A percentile compares a stretch with the other conserved stretches of the same genome.
Evolutionary conservation across 345 rosid genomes (phyloP).

Genomic region (Euphorbia lathyris): DNA sequence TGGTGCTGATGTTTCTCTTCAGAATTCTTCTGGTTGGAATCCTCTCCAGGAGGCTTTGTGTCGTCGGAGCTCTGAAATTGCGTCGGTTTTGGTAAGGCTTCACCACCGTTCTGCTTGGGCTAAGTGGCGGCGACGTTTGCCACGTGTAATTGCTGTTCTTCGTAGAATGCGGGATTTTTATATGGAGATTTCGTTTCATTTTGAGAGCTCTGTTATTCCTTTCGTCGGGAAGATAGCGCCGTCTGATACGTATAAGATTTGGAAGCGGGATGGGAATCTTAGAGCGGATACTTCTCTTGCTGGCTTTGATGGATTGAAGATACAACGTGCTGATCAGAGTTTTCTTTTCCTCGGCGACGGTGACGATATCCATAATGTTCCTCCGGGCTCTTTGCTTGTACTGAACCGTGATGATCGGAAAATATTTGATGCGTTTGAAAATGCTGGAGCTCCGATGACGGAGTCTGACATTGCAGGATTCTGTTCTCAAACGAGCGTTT

Average conservation of each 20-base stretch:
- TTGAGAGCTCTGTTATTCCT: constrained; percentile 92
- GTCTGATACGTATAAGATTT: constrained; percentile 89
- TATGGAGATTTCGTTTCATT: constrained; percentile 87
- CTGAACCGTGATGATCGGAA: constrained; percentile 67
- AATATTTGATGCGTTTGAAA: constrained; percentile 73
- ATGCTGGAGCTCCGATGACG: constrained; percentile 62
- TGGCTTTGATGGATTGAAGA: constrained; percentile 87
- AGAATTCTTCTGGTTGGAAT: constrained; percentile 81
- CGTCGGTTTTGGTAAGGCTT: constrained; percentile 40
- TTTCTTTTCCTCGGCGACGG: constrained; percentile 86
- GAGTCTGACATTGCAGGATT: constrained; percentile 56
- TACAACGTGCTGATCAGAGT: constrained; percentile 84
- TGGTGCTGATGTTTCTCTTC: constrained; percentile 74
- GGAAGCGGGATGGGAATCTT: constrained; percentile 90
- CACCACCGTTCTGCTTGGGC: constrained; percentile 76
- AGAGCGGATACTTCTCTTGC: constrained; percentile 82
- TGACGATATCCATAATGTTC: constrained; percentile 45
- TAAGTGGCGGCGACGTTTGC: constrained; percentile 88
- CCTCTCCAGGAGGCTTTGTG: constrained; percentile 78
- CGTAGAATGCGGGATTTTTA: constrained; percentile 90
- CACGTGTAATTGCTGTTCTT: constrained; percentile 61
- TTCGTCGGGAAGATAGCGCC: constrained; percentile 87
- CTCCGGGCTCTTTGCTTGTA: constrained; percentile 71
- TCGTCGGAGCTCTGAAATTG: constrained; percentile 55
- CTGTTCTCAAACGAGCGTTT: constrained; percentile 67